Evolutionary conservation across 495 filamentous ascomycete species (phyloP), one percentile per base, ranked within the genome.

Genomic region (Acidomyces sp.): DNA sequence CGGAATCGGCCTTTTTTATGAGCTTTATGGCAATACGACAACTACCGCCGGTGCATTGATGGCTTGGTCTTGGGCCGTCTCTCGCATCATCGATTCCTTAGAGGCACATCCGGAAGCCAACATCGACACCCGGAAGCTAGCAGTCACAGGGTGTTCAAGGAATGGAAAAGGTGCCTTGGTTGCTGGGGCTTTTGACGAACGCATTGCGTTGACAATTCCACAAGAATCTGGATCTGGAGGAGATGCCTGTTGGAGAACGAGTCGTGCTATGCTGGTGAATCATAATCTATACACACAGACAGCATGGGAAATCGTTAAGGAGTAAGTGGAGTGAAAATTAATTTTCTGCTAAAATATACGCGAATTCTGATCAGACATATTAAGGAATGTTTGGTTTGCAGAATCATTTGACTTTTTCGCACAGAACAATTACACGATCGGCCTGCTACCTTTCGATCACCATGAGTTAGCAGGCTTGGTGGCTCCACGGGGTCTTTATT

Each of bases 151-250:
- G 11, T 71, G 67, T 46, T 67, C 65, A 19, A 55, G 67, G 33
- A 65, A 71, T 46, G 67, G 67, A 5, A 71, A 71, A 47, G 67
- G 67, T 16, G 67, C 67, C 10, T 35, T 69, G n/a, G 55, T 69
- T 9, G 63, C 64, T 3, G 64, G 59, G 4, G 67, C 67, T 21
- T 62, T 69, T 45, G 67, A 68, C 29, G 32, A 46, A 7, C 63
- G 67, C 10, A 61, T 71, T 39, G 57, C 52, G 7, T 52, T 70
- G 15, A 60, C 57, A n/a, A 55, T 70, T 39, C 63, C 67, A 5
- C 67, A 71, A 47, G 67, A 71, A 52, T 60, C 55, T 16, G 67
- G 67, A 21, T 61, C 61, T 10, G 64, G 66, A n/a, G 67, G 65
- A 17, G 50, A 55, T 37, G 65, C 61, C 0, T 69, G 65, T 44